Evolutionary conservation across 179 eudicot genomes (phyloP).

Genomic region (Drosera spatulata): DNA sequence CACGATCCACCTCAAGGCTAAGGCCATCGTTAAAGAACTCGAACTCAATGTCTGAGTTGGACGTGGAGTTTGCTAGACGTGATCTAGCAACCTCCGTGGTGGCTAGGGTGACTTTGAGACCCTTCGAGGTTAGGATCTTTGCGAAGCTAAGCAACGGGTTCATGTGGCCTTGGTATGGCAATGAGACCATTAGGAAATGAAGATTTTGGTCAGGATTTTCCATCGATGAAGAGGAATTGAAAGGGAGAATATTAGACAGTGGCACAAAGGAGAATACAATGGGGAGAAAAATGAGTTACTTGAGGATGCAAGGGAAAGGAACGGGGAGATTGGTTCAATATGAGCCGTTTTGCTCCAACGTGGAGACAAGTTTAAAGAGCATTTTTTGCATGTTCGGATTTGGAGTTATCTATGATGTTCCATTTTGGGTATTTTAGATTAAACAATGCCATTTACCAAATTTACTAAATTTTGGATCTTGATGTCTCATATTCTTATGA

Average conservation of each 20-base stretch:
- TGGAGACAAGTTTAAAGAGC: too few relatives aligned
- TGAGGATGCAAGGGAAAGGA: too few relatives aligned
- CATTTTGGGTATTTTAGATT: too few relatives aligned
- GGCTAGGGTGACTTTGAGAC: conserved; percentile 36
- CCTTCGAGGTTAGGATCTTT: conserved; percentile 22
- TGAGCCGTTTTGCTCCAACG: too few relatives aligned
- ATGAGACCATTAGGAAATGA: conserved; percentile 26
- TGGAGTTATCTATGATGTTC: too few relatives aligned
- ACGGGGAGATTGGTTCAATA: too few relatives aligned
- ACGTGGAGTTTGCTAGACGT: conserved; percentile 9
- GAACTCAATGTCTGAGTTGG: conserved; percentile 4
- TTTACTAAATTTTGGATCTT: too few relatives aligned
- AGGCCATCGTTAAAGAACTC: conserved; percentile 30
- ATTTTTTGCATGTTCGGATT: too few relatives aligned
- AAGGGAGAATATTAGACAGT: neutral
- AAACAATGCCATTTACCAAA: too few relatives aligned
- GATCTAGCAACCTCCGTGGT: conserved; percentile 22
- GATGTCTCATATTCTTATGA: too few relatives aligned
- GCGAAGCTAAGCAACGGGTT: conserved; percentile 45
- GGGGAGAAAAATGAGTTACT: too few relatives aligned
- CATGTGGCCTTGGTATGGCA: conserved; percentile 45
- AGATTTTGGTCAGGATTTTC: neutral
- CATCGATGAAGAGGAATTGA: neutral
- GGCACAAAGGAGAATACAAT: too few relatives aligned
- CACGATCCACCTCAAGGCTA: conserved; percentile 19